Evolutionary conservation across 179 eudicot species (phyloP).

Genomic region (Spinacia oleracea): DNA sequence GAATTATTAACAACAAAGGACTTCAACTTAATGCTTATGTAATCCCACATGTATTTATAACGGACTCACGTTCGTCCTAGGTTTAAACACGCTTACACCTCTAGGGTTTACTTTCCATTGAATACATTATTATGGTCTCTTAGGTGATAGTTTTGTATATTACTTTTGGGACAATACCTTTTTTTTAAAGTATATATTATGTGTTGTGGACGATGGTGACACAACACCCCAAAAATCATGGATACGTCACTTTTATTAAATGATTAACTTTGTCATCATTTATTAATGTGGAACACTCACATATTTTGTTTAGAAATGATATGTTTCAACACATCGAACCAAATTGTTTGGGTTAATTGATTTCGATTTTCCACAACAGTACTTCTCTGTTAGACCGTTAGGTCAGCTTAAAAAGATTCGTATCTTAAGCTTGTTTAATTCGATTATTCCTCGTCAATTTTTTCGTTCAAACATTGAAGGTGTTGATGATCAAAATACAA

Average conservation of each 20-base stretch:
- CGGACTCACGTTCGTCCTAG: slow-evolving; percentile 20
- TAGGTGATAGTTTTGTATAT: too few relatives aligned
- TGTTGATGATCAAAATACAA: background rate
- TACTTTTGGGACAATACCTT: too few relatives aligned
- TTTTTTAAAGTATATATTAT: too few relatives aligned
- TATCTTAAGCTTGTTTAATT: background rate
- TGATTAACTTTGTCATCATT: too few relatives aligned
- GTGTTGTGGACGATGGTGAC: too few relatives aligned
- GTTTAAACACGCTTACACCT: background rate
- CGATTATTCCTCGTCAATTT: background rate
- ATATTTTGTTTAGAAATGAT: too few relatives aligned
- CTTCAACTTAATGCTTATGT: slow-evolving; percentile 36
- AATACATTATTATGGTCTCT: background rate
- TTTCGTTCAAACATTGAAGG: background rate
- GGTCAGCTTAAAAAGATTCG: background rate
- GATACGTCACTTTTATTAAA: too few relatives aligned
- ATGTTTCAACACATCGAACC: too few relatives aligned
- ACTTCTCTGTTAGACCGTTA: background rate
- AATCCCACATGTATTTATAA: slow-evolving; percentile 39
- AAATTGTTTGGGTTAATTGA: too few relatives aligned
- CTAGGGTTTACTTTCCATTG: background rate
- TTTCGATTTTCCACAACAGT: too few relatives aligned
- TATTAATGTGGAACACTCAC: too few relatives aligned
- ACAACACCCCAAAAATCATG: too few relatives aligned
- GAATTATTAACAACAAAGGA: slow-evolving; percentile 16